Evolutionary conservation across 1,139 yeast genomes (phyloP).

Genomic region (Petasospora fabianii): DNA sequence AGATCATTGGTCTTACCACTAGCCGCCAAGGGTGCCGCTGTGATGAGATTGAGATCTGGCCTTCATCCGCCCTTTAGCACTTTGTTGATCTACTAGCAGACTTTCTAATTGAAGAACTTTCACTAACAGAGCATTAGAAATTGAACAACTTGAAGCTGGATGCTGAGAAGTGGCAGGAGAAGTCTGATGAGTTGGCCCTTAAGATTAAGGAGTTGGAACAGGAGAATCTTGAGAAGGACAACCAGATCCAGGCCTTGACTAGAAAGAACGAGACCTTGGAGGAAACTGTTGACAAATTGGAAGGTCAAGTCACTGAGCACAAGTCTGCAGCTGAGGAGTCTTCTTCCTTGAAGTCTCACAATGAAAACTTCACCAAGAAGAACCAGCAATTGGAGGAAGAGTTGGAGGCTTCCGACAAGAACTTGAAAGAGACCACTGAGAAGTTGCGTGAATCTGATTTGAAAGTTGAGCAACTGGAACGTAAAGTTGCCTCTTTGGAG

Average conservation of each 20-base stretch:
- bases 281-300: conserved; percentile 86
- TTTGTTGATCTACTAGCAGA: no score
- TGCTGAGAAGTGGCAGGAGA: conserved; percentile 96
- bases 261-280: conserved; percentile 91
- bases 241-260: conserved; percentile 88
- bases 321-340: conserved; percentile 93
- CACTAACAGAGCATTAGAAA: conserved; percentile 46
- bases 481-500: conserved; percentile 90
- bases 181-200: conserved; percentile 80
- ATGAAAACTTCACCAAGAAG: conserved; percentile 90
- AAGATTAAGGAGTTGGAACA: conserved; percentile 89
- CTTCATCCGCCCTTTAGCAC: no score
- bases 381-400: conserved; percentile 89
- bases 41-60: no score
- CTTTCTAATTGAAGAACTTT: no score
- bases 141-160: conserved; percentile 87
- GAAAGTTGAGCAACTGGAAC: conserved; percentile 95
- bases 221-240: conserved; percentile 87
- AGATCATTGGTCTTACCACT: no score
- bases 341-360: conserved; percentile 80
- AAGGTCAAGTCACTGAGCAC: conserved; percentile 70
- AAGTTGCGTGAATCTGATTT: conserved; percentile 94
- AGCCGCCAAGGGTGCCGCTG: no score
- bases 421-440: conserved; percentile 89
- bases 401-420: conserved; percentile 87